Base-by-base conservation (phyloP, 352 stramenopile genomes). In the Phytophthora tentaculata region DNA sequence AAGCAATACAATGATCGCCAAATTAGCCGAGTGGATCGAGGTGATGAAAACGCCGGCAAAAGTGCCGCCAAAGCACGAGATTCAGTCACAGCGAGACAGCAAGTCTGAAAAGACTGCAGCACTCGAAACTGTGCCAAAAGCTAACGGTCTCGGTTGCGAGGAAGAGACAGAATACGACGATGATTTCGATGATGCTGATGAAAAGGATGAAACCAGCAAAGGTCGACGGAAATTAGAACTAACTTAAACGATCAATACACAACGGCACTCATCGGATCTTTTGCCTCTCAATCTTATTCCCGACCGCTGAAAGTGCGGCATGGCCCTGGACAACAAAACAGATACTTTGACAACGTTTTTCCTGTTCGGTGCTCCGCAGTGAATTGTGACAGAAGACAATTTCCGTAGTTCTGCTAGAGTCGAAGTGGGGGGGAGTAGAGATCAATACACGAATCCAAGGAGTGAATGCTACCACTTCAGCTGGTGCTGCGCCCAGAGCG, bases 151-250 rank as follows among this genome's bases (percentile, higher is more conserved):
- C 17, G 68, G 19, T 23, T 63, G 58, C 20, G 67, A 79, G 17
- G 73, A 80, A 7, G 73, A 80, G 56, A 55, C 39, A 9, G 64
- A 80, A 23, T 80, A 80, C 19, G 73, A 80, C 20, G 73, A 78
- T 28, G 73, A 80, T 55, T 87, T 91, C 50, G 81, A 88, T 24
- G 69, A 77, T 19, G 28, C 35, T 12, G 68, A 75, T 44, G 64
- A 69, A 5, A 64, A 49, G 16, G 67, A 74, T 26, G 61, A 74
- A 51, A 43, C 20, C 12, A 43, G 53, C 9, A 73, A 66, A n/a
- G 28, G 44, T 16, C 64, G 53, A 51, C 54, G 64, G 50, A 65
- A 73, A 69, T 58, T 28, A 22, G 52, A 28, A 14, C 26, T 32
- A 19, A 37, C n/a, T 12, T 24, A 57, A 44, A 12, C 39, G 26